A percentile compares a stretch with the other conserved stretches of the same genome.
Conservation (phyloP, 208 protist genomes). For the Trypanosoma theileri region DNA sequence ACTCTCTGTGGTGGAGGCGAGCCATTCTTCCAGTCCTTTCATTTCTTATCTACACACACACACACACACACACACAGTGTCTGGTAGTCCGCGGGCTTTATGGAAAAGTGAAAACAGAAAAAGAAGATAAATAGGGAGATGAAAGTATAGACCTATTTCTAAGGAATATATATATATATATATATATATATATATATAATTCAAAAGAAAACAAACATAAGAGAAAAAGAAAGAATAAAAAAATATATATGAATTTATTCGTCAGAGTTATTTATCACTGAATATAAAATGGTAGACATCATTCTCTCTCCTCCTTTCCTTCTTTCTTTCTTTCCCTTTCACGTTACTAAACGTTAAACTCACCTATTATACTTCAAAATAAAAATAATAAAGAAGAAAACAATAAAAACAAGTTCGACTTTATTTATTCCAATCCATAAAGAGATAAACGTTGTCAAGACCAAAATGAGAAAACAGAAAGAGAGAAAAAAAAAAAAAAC, state of each 20-base stretch:
- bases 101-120: neutral
- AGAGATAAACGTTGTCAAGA: no score
- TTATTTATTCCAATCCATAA: no score
- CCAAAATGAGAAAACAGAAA: no score
- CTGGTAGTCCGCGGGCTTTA: no score
- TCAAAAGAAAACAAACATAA: neutral
- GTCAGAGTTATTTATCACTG: no score
- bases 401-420: no score
- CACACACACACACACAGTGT: neutral
- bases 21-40: conserved; percentile 74
- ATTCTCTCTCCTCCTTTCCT: conserved; percentile 4
- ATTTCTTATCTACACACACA: conserved; percentile 26
- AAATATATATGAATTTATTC: no score
- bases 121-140: neutral
- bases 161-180: no score
- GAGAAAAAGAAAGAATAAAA: neutral
- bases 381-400: conserved; percentile 18
- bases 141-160: no score
- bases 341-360: neutral
- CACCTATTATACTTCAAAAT: conserved; percentile 1
- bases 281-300: no score
- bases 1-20: conserved; percentile 26
- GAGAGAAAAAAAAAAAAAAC: no score
- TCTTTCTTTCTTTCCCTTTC: neutral
- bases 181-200: no score